A percentile compares a stretch with the other conserved stretches of the same genome.
phyloP scores from a whole-genome alignment of 1,284 basidiomycete species.

The Cryptococcus sp. region DNA sequence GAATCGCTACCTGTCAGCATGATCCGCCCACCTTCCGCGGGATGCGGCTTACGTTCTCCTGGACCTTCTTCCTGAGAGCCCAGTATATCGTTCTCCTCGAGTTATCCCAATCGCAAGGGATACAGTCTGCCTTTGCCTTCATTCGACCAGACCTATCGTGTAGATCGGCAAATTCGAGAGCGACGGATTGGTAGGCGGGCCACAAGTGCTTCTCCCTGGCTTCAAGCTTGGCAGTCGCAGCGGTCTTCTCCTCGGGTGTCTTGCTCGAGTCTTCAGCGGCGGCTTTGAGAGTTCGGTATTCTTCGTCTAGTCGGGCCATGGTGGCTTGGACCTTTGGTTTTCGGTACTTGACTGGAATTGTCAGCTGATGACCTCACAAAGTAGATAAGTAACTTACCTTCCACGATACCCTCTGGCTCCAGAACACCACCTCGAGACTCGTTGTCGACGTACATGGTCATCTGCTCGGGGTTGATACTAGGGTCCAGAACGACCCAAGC shows the following conservation, averaged over 20 bases:
- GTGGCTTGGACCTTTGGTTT: slow-evolving; percentile 82
- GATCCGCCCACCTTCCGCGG: background rate
- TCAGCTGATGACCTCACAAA: background rate
- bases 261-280: slow-evolving; percentile 70
- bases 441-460: slow-evolving; percentile 99
- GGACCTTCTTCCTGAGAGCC: slow-evolving; percentile 66
- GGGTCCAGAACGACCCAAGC: slow-evolving; percentile 99
- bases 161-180: slow-evolving; percentile 91
- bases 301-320: slow-evolving; percentile 89
- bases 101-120: slow-evolving; percentile 76
- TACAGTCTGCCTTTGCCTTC: slow-evolving; percentile 95
- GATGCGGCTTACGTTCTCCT: slow-evolving; percentile 42
- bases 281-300: slow-evolving; percentile 76
- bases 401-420: slow-evolving; percentile 95
- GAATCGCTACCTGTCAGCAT: slow-evolving; percentile 28
- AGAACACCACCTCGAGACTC: slow-evolving; percentile 95
- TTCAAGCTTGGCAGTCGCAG: slow-evolving; percentile 64
- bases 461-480: slow-evolving; percentile 91
- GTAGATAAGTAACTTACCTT: slow-evolving; percentile 46
- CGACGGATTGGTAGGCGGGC: slow-evolving; percentile 90
- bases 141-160: slow-evolving; percentile 90
- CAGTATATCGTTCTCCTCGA: slow-evolving; percentile 94
- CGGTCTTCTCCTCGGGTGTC: slow-evolving; percentile 67
- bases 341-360: slow-evolving; percentile 58
- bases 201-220: slow-evolving; percentile 76